Evolutionary conservation across 2,329 filamentous ascomycete genomes (phyloP).

Genomic region (Monosporascus sp.): DNA sequence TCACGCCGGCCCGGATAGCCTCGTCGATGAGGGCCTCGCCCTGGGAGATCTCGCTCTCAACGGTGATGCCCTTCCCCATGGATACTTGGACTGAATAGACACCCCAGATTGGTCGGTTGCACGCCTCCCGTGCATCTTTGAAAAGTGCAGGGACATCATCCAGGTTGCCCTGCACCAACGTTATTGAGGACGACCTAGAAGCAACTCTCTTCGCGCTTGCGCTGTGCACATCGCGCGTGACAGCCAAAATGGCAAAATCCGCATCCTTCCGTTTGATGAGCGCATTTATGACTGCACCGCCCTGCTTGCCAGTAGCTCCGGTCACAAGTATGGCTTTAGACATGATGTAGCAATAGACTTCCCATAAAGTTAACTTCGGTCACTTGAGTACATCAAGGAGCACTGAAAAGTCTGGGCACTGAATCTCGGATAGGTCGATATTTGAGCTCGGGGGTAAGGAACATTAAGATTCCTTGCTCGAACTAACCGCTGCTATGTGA

Average conservation of each 20-base stretch:
- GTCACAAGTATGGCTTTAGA: slow-evolving; percentile 35
- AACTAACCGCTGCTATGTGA: too few relatives aligned
- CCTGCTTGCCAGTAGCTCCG: slow-evolving; percentile 45
- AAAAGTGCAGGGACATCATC: slow-evolving; percentile 48
- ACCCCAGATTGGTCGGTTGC: slow-evolving; percentile 42
- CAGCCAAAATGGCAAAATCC: slow-evolving; percentile 44
- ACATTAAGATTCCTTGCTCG: too few relatives aligned
- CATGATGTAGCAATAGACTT: slow-evolving; percentile 16
- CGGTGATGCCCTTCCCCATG: slow-evolving; percentile 29
- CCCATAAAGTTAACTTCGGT: not conserved
- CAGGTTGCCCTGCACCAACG: slow-evolving; percentile 45
- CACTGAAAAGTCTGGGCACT: not conserved
- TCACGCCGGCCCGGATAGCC: slow-evolving; percentile 48
- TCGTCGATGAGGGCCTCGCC: slow-evolving; percentile 55
- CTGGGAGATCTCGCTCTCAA: slow-evolving; percentile 38
- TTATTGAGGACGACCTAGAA: slow-evolving; percentile 35
- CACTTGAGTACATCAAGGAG: not conserved
- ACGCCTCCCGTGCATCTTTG: slow-evolving; percentile 15
- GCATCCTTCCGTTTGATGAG: slow-evolving; percentile 26
- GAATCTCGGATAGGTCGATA: too few relatives aligned
- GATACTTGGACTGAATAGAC: slow-evolving; percentile 52
- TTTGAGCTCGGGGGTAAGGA: too few relatives aligned
- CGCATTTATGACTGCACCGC: slow-evolving; percentile 37
- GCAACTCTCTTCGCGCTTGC: slow-evolving; percentile 42
- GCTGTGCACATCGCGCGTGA: slow-evolving; percentile 50